Evolutionary conservation across 2,329 filamentous ascomycete species (phyloP).

Genomic region (Hypoxylon sp.): DNA sequence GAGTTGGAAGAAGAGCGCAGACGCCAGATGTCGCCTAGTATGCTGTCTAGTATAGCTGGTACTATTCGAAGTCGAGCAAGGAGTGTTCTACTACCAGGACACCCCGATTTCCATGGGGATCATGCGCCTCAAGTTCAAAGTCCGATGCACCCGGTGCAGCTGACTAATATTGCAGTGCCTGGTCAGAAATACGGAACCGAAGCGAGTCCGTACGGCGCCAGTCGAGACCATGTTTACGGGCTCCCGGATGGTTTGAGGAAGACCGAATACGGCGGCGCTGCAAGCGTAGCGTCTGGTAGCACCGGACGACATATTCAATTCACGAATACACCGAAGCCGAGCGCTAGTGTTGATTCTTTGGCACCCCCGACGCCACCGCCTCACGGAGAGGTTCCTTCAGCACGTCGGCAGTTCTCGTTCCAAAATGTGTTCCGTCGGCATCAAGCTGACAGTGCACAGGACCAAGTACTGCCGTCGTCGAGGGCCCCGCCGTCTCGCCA

Average conservation of each 20-base stretch:
- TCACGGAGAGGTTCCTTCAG: conserved; percentile 63
- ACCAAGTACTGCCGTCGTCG: conserved; percentile 50
- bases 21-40: conserved; percentile 62
- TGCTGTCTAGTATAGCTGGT: conserved; percentile 71
- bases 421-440: conserved; percentile 82
- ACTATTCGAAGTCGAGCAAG: conserved; percentile 66
- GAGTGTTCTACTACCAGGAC: conserved; percentile 59
- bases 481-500: conserved; percentile 54
- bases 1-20: conserved; percentile 69
- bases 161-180: conserved; percentile 72
- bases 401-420: conserved; percentile 90
- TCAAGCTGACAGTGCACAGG: conserved; percentile 57
- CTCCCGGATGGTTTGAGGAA: conserved; percentile 61
- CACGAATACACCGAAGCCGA: conserved; percentile 59
- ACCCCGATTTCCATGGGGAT: conserved; percentile 60
- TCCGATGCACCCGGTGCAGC: conserved; percentile 72
- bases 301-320: conserved; percentile 65
- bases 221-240: conserved; percentile 65
- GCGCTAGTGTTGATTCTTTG: conserved; percentile 60
- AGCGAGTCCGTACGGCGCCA: conserved; percentile 59
- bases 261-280: conserved; percentile 67
- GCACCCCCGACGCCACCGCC: conserved; percentile 74
- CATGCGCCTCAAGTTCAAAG: conserved; percentile 61
- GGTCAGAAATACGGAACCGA: conserved; percentile 63
- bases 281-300: conserved; percentile 60